These are phyloP conservation scores for Microdochium trichocladiopsis DNA, from an alignment of 2,329 filamentous ascomycete species.

Conservation along the genomic window DNA sequence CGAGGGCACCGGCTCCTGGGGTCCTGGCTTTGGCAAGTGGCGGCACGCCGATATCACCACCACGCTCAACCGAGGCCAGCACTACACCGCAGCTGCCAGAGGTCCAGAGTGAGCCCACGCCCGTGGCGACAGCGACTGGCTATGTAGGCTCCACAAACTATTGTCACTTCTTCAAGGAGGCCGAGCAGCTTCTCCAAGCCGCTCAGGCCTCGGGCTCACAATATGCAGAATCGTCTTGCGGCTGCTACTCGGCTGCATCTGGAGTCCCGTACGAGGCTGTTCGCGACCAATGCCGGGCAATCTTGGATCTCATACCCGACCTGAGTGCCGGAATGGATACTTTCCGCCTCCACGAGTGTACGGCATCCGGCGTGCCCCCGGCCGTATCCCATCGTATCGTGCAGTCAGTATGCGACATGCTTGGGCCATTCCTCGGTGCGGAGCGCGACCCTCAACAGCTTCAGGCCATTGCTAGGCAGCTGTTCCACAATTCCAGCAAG, in stretches of 20 bases:
- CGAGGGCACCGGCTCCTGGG: slow-evolving; percentile 2
- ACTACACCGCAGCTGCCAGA: slow-evolving; percentile 9
- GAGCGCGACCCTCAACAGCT: slow-evolving; percentile 18
- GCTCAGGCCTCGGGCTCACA: slow-evolving; percentile 1
- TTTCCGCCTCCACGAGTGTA: slow-evolving; percentile 10
- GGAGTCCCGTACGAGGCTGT: slow-evolving; percentile 6
- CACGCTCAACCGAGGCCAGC: slow-evolving; percentile 4
- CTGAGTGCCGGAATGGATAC: slow-evolving; percentile 11
- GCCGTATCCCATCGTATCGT: slow-evolving; percentile 19
- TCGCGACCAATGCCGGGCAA: slow-evolving; percentile 27
- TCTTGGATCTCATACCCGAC: slow-evolving; percentile 28
- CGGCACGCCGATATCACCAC: not conserved
- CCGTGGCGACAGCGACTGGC: slow-evolving; percentile 15
- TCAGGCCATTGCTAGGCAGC: slow-evolving; percentile 23
- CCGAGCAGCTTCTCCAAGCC: not conserved
- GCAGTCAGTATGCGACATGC: slow-evolving; percentile 21
- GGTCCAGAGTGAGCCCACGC: slow-evolving; percentile 1
- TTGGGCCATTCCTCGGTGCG: slow-evolving; percentile 18
- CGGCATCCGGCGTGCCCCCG: slow-evolving; percentile 23
- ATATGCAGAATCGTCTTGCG: not conserved
- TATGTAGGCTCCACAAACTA: slow-evolving; percentile 40
- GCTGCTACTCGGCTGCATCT: not conserved
- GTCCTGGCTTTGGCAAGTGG: not conserved
- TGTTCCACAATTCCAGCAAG: slow-evolving; percentile 29
- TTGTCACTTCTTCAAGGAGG: slow-evolving; percentile 23